Evolutionary conservation across 805 yeast genomes (phyloP), one percentile per base, ranked within the genome.

Genomic region (Candida golubevii): DNA sequence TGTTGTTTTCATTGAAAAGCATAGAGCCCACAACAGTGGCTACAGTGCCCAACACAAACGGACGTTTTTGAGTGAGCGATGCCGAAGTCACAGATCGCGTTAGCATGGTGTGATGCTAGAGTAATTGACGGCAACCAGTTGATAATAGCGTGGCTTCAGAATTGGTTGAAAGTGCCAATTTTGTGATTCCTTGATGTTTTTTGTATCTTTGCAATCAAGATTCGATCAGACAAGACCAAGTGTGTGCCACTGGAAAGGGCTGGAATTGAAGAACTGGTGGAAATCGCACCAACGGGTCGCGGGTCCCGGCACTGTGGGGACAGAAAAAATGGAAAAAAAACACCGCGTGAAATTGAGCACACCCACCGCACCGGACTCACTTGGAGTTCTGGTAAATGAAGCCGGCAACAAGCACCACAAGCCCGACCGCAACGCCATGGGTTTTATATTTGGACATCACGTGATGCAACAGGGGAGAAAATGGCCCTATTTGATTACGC

Each of bases 1-100:
- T 55, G 32, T 80, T 77, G 38, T 75, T 73, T 42, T 74, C 72
- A 41, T 48, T 66, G 58, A 68, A 69, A 8, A 62, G 46, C 29
- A 69, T 33, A 1, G 71, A 59, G 1, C 68, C 66, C 11, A 64
- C n/a, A 7, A 45, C 54, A 2, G 58, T 42, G 11, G 49, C 50
- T 27, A 51, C 30, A 6, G 54, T 41, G 37, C 47, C 40, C 31
- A 51, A 26, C 7, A 52, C 41, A 36, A 53, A 45, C 8, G 42
- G 50, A 36, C 57, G 38, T 27, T 35, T 42, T 31, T 46, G 54
- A 7, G 39, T 31, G 33, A 44, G 23, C 28, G 44, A 9, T 32
- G 42, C 18, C 8, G 33, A 14, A 34, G 33, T 33, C n/a, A 39
- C 11, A 11, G 43, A 38, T 13, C 46, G 42, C 15, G 50, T 29